phyloP scores from a whole-genome alignment of 2,329 filamentous ascomycete species.

The Colletotrichum horii region DNA sequence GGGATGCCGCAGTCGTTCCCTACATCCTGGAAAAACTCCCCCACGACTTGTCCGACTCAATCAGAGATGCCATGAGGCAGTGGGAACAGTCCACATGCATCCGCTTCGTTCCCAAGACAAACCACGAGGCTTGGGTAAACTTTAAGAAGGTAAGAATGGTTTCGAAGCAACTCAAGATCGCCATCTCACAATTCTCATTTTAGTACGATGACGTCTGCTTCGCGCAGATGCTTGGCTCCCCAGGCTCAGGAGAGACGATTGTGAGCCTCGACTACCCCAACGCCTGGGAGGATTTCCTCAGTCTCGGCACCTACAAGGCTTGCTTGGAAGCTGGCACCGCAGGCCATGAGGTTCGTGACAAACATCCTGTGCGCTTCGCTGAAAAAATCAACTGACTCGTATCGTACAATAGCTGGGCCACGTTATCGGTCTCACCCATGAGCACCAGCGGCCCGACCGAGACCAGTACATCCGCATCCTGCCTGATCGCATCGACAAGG shows the following conservation, averaged over 20 bases:
- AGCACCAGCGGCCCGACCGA: conserved; percentile 2
- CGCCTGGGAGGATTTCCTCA: background rate
- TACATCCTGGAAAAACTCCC: background rate
- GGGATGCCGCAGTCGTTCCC: background rate
- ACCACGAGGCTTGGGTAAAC: background rate
- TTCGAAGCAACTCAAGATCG: no score
- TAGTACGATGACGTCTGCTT: background rate
- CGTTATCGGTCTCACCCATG: background rate
- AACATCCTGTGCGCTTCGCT: background rate
- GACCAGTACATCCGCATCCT: background rate
- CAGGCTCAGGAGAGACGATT: background rate
- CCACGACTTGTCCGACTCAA: background rate
- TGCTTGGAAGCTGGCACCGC: background rate
- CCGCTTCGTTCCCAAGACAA: background rate
- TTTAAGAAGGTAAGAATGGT: background rate
- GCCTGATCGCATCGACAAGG: background rate
- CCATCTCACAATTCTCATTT: background rate
- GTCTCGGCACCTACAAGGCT: accelerated
- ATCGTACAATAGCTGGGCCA: background rate
- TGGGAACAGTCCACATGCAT: conserved; percentile 4
- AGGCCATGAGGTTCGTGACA: background rate
- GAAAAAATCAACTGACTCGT: background rate
- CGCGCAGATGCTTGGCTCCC: background rate
- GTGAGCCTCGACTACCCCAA: background rate
- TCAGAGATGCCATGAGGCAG: background rate